phyloP scores from a whole-genome alignment of 257 asterid species.

The Asclepias syriaca region DNA sequence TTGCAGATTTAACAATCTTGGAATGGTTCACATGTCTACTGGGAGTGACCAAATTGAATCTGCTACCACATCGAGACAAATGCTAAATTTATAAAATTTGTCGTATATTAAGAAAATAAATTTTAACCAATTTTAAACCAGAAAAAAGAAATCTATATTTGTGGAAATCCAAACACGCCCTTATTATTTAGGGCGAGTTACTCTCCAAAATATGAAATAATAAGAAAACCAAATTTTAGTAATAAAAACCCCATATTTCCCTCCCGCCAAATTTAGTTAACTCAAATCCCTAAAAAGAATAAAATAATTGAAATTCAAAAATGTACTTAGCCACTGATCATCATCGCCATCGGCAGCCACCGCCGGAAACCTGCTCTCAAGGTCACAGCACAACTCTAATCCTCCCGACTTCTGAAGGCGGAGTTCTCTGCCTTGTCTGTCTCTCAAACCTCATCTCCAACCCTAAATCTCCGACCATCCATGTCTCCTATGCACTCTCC shows the following conservation, averaged over 20 bases:
- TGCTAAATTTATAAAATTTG: too few relatives aligned
- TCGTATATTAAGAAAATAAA: too few relatives aligned
- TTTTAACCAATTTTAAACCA: too few relatives aligned
- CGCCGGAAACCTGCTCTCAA: slow-evolving; percentile 41
- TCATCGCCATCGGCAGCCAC: slow-evolving; percentile 24
- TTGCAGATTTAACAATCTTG: too few relatives aligned
- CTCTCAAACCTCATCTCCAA: slow-evolving; percentile 69
- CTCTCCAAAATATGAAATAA: too few relatives aligned
- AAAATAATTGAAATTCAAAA: background rate
- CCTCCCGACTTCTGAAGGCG: slow-evolving; percentile 71
- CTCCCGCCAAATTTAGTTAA: background rate
- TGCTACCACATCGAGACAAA: too few relatives aligned
- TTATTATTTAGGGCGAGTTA: too few relatives aligned
- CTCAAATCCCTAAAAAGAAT: background rate
- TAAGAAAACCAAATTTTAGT: background rate
- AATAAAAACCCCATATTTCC: background rate
- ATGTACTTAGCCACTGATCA: slow-evolving; percentile 40
- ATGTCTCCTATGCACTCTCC: slow-evolving; percentile 86
- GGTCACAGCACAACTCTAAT: slow-evolving; percentile 70
- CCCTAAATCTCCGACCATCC: slow-evolving; percentile 72
- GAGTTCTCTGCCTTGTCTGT: slow-evolving; percentile 79
- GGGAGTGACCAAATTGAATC: too few relatives aligned
- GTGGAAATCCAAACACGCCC: too few relatives aligned
- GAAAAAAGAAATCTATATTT: too few relatives aligned
- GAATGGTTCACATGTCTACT: too few relatives aligned